phyloP scores from a whole-genome alignment of 139 green algal genomes.

The Chlorella sp. region DNA sequence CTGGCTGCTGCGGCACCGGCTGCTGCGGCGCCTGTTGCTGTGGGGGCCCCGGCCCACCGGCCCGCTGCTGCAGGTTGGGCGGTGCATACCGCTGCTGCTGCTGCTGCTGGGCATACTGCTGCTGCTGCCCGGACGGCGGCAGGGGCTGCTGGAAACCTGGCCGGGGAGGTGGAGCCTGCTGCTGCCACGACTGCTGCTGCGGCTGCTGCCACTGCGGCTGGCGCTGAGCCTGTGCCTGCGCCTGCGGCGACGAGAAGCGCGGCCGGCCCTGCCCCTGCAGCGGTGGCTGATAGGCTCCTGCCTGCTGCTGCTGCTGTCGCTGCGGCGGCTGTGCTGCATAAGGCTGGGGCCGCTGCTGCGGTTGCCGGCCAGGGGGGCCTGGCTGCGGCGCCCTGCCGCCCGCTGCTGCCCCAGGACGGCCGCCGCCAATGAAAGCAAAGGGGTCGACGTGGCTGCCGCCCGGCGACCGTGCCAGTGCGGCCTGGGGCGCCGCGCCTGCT shows the following conservation, averaged over 20 bases:
- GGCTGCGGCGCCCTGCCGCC: not conserved
- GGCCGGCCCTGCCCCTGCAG: not conserved
- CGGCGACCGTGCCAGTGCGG: too few species aligned
- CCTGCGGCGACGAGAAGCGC: slow-evolving; percentile 6
- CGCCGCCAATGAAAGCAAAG: not conserved
- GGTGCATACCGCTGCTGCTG: not conserved
- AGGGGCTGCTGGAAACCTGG: slow-evolving; percentile 4
- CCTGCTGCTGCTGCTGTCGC: not conserved
- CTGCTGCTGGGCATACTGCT: not conserved
- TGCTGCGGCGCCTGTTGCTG: not conserved
- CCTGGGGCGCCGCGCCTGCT: not conserved
- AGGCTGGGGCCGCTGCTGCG: not conserved
- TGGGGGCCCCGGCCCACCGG: too few species aligned
- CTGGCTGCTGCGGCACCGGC: not conserved
- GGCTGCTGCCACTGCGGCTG: slow-evolving; percentile 6
- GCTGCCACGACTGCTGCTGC: slow-evolving; percentile 29
- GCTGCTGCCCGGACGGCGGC: not conserved
- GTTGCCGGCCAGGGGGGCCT: not conserved
- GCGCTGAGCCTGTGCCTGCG: not conserved
- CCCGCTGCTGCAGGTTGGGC: too few species aligned
- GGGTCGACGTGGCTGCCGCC: not conserved
- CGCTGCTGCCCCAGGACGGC: not conserved
- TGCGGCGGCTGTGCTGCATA: not conserved
- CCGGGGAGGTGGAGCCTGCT: not conserved
- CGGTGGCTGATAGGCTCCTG: not conserved